Percentiles rank a stretch among this genome's conserved stretches.
phyloP scores from a whole-genome alignment of 2,329 filamentous ascomycete species.

The Phialocephala subalpina region DNA sequence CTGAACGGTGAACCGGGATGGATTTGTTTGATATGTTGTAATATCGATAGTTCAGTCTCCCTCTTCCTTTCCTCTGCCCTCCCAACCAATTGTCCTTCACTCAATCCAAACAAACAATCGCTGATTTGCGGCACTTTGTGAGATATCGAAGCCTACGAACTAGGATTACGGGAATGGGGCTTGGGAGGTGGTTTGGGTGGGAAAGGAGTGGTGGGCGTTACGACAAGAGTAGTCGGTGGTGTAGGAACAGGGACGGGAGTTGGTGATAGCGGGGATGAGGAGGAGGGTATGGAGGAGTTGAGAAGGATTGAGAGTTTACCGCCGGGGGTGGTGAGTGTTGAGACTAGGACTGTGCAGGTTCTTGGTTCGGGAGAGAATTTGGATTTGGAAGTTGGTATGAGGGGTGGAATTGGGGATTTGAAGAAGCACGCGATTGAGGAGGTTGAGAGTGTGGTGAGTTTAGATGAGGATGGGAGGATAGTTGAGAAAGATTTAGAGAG shows the following conservation, averaged over 20 bases:
- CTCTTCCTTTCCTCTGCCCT: not conserved
- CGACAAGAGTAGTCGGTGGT: slow-evolving; percentile 24
- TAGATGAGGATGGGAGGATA: not conserved
- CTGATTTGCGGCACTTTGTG: too few species aligned
- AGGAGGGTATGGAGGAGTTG: slow-evolving; percentile 1
- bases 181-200: not conserved
- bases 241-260: slow-evolving; percentile 15
- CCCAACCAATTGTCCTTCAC: slow-evolving; percentile 14
- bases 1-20: slow-evolving; percentile 69
- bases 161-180: slow-evolving; percentile 26
- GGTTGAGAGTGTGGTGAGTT: not conserved
- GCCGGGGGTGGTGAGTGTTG: slow-evolving; percentile 28
- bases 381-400: slow-evolving; percentile 9
- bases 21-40: slow-evolving; percentile 72
- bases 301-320: slow-evolving; percentile 25
- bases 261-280: slow-evolving; percentile 9
- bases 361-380: slow-evolving; percentile 4
- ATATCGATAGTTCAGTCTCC: slow-evolving; percentile 62
- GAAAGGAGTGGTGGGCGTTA: slow-evolving; percentile 21
- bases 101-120: too few species aligned
- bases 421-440: slow-evolving; percentile 10
- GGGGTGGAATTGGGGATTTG: not conserved
- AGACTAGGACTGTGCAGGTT: slow-evolving; percentile 21
- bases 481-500: not conserved
- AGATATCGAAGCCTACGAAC: slow-evolving; percentile 21